Evolutionary conservation across 129 eudicot genomes (phyloP).

Genomic region (Arctium lappa): DNA sequence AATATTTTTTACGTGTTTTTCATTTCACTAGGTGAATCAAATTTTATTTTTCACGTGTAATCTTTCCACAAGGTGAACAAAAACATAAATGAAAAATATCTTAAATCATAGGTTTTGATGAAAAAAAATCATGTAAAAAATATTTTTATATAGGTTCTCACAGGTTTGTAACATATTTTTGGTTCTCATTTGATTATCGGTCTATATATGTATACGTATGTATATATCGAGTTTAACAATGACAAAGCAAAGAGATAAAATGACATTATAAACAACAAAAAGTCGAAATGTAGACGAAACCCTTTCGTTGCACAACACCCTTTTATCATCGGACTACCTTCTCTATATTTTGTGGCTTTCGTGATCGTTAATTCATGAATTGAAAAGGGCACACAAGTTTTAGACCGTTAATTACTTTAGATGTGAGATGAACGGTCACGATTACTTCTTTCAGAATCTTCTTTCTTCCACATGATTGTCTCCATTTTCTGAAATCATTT

Average conservation of each 20-base stretch:
- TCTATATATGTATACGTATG: no score
- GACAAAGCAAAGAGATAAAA: slow-evolving; percentile 2
- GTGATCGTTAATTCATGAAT: neutral
- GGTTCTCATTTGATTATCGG: no score
- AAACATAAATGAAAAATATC: no score
- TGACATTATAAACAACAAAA: slow-evolving; percentile 16
- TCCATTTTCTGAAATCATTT: slow-evolving; percentile 64
- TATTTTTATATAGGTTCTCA: no score
- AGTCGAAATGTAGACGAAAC: neutral
- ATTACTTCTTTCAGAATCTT: slow-evolving; percentile 49
- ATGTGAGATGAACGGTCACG: slow-evolving; percentile 46
- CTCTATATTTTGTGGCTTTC: neutral
- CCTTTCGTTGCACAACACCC: neutral
- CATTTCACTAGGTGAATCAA: no score
- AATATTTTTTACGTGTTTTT: no score
- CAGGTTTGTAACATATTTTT: no score
- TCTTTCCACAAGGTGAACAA: no score
- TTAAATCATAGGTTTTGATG: no score
- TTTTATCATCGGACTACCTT: neutral
- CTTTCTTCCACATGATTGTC: slow-evolving; percentile 58
- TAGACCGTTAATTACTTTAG: slow-evolving; percentile 12
- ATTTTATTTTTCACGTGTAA: no score
- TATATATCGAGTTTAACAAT: neutral
- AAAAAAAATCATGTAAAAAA: no score
- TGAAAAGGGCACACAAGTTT: neutral